phyloP scores from a whole-genome alignment of 768 basidiomycete genomes.

The Plicaturopsis crispa region DNA sequence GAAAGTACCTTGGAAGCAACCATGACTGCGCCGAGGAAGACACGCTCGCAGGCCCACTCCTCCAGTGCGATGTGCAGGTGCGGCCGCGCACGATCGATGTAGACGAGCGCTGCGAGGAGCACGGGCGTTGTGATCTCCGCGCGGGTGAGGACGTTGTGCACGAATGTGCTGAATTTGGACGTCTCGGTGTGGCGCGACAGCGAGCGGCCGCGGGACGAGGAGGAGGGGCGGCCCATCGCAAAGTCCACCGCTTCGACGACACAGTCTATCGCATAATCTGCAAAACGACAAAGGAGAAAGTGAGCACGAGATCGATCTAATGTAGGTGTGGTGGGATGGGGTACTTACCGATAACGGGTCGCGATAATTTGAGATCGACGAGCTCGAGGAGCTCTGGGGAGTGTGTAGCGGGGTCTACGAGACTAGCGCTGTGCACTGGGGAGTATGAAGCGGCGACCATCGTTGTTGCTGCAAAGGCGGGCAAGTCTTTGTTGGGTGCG shows the following conservation, averaged over 20 bases:
- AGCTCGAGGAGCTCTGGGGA: slow-evolving; percentile 63
- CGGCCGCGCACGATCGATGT: slow-evolving; percentile 70
- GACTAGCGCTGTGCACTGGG: slow-evolving; percentile 38
- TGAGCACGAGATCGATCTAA: background rate
- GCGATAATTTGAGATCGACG: slow-evolving; percentile 54
- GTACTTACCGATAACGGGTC: slow-evolving; percentile 56
- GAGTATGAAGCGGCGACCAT: slow-evolving; percentile 4
- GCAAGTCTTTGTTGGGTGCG: too few species aligned
- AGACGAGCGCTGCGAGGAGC: slow-evolving; percentile 64
- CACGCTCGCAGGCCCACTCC: slow-evolving; percentile 84
- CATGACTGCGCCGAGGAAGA: slow-evolving; percentile 88
- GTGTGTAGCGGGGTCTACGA: slow-evolving; percentile 59
- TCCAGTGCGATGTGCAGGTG: slow-evolving; percentile 77
- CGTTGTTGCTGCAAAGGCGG: too few species aligned
- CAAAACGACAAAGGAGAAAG: slow-evolving; percentile 7
- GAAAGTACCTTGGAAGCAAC: slow-evolving; percentile 69
- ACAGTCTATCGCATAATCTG: slow-evolving; percentile 65
- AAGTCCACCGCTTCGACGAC: slow-evolving; percentile 71
- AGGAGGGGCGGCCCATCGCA: slow-evolving; percentile 62
- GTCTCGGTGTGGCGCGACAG: slow-evolving; percentile 41
- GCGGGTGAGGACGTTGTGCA: slow-evolving; percentile 57
- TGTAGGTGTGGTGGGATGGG: background rate
- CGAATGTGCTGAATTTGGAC: slow-evolving; percentile 56
- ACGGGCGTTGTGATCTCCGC: slow-evolving; percentile 69
- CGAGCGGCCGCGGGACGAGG: slow-evolving; percentile 42